Conservation (phyloP, 2,329 filamentous ascomycete genomes). For the Penicillium concentricum region DNA sequence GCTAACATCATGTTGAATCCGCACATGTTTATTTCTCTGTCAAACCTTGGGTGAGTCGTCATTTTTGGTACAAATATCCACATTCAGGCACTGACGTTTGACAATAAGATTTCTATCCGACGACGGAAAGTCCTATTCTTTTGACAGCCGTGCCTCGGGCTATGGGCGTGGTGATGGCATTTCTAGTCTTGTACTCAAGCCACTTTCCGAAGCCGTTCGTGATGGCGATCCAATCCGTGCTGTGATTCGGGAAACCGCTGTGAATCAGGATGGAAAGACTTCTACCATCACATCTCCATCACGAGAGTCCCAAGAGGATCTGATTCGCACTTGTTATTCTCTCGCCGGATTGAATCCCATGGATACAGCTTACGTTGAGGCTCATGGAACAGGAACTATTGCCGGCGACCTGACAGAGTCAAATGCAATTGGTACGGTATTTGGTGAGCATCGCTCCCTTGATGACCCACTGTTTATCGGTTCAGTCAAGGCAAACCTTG, state of each 20-base stretch:
- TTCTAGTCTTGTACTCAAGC: not conserved
- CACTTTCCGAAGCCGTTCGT: not conserved
- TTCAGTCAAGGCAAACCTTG: not conserved
- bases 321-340: too few relatives aligned
- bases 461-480: not conserved
- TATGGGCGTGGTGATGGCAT: not conserved
- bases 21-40: not conserved
- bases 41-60: not conserved
- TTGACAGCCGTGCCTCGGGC: not conserved
- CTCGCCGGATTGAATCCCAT: not conserved
- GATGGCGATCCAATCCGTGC: not conserved
- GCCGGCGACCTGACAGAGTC: not conserved
- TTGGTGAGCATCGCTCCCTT: not conserved
- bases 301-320: too few relatives aligned
- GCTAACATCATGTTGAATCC: not conserved
- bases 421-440: not conserved
- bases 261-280: not conserved
- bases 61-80: too few relatives aligned
- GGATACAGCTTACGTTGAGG: not conserved
- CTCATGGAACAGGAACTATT: not conserved
- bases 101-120: not conserved
- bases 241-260: not conserved
- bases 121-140: not conserved
- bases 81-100: too few relatives aligned
- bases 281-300: not conserved